Base-by-base conservation (phyloP, 2,329 filamentous ascomycete species). In the Xylaria sp. region DNA sequence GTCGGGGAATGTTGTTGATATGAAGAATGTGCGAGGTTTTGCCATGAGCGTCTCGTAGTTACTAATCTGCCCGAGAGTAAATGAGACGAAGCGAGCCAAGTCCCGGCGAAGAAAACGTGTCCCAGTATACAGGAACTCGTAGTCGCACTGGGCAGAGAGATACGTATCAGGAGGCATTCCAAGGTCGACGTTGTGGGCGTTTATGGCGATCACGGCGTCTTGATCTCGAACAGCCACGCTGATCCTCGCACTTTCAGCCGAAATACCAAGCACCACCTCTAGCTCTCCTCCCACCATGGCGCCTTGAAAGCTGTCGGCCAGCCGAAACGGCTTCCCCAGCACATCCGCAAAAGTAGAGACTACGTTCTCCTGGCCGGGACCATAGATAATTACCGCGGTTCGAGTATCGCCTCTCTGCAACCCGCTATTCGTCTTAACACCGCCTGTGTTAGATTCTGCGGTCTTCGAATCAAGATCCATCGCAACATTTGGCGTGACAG, bases 1-100 rank as follows among this genome's bases (percentile, higher is more conserved):
- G 77, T 97, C 93, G 0, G 93, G 92, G 72, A 97, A 97, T 0
- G 93, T 97, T 0, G 93, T 96, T 4, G 93, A 96, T 72, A 97
- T 93, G 76, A 96, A 90, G 73, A 92, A 94, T 0, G 93, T 96
- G 75, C 93, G 87, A 48, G 88, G 86, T 77, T 96, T 96, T 59
- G 90, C 88, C 83, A 91, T 90, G 47, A 97, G 82, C 65, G 92
- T 90, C 73, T 92, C 89, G 77, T 97, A 92, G 64, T 92, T 91
- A 75, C 88, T 90, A 71, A 91, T 90, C 81, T 96, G 93, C 9
- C 93, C 93, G 30, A 96, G 82, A 5, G 92, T 90, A 76, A 96
- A 90, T 5, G 92, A 92, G 30, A 94, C 86, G 76, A 94, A 96
- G 45, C 93, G 88, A 9, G 92, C 89, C 54, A 96, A 82, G 76